phyloP scores from a whole-genome alignment of 495 filamentous ascomycete genomes.

The Pyrenula aspistea region DNA sequence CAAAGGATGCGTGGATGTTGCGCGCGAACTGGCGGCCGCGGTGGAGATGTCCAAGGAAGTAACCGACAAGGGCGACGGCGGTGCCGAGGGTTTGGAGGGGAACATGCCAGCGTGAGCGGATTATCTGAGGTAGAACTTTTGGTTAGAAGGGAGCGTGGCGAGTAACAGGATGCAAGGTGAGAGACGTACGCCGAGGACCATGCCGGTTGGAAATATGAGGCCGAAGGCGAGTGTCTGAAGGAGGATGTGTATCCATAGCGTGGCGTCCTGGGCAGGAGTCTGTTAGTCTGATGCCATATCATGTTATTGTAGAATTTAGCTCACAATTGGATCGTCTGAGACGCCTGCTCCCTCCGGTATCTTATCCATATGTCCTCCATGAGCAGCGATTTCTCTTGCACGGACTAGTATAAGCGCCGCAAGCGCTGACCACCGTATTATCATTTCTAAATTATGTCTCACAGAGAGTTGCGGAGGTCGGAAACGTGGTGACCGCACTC shows the following conservation, averaged over 20 bases:
- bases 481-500: too few relatives aligned
- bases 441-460: not conserved
- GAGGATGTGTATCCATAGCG: slow-evolving; percentile 87
- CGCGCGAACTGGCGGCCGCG: slow-evolving; percentile 75
- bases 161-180: not conserved
- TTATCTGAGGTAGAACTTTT: slow-evolving; percentile 43
- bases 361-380: slow-evolving; percentile 63
- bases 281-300: not conserved
- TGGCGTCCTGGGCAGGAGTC: slow-evolving; percentile 48
- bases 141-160: not conserved
- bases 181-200: slow-evolving; percentile 77
- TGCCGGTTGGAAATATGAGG: slow-evolving; percentile 82
- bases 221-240: slow-evolving; percentile 82
- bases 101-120: slow-evolving; percentile 88
- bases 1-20: slow-evolving; percentile 77
- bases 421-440: not conserved
- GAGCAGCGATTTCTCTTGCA: slow-evolving; percentile 22
- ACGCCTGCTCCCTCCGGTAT: slow-evolving; percentile 66
- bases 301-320: slow-evolving; percentile 18
- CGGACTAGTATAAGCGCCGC: not conserved
- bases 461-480: too few relatives aligned
- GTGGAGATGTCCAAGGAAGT: slow-evolving; percentile 84
- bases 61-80: slow-evolving; percentile 65
- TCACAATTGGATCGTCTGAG: slow-evolving; percentile 77
- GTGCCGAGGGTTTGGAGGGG: slow-evolving; percentile 71